A percentile compares a stretch with the other conserved stretches of the same genome.
Conservation (phyloP, 2,329 filamentous ascomycete genomes). For the Talaromyces sp. region DNA sequence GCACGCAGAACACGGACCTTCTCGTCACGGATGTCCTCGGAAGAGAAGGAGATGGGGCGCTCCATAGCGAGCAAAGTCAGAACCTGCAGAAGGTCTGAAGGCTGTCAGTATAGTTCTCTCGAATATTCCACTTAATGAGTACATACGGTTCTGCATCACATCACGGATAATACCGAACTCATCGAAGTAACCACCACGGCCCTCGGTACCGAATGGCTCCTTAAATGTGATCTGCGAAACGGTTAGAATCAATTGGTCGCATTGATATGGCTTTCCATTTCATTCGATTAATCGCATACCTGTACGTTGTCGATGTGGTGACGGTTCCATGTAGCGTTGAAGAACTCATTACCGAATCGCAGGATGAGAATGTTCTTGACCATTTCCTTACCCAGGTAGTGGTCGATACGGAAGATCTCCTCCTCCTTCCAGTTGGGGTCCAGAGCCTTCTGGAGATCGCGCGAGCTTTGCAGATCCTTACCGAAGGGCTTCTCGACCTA, state of each 20-base stretch:
- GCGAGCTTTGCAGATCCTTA: slow-evolving; percentile 91
- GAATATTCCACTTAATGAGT: neutral
- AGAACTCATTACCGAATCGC: slow-evolving; percentile 97
- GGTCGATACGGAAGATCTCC: slow-evolving; percentile 98
- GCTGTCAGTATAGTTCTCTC: slow-evolving; percentile 18
- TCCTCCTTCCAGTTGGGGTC: slow-evolving; percentile 99
- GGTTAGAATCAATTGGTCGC: slow-evolving; percentile 6
- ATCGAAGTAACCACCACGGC: slow-evolving; percentile 97
- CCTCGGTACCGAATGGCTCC: slow-evolving; percentile 98
- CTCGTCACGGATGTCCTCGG: slow-evolving; percentile 97
- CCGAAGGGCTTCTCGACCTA: slow-evolving; percentile 99
- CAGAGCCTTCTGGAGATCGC: slow-evolving; percentile 90
- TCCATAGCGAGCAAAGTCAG: slow-evolving; percentile 97
- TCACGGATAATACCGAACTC: slow-evolving; percentile 99
- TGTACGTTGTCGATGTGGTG: slow-evolving; percentile 99
- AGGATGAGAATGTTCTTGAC: slow-evolving; percentile 99
- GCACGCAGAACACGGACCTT: slow-evolving; percentile 92
- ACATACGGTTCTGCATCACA: slow-evolving; percentile 94
- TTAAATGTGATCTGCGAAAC: slow-evolving; percentile 82
- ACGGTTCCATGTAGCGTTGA: slow-evolving; percentile 97
- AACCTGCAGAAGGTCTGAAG: slow-evolving; percentile 80
- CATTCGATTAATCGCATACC: slow-evolving; percentile 40
- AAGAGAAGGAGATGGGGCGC: slow-evolving; percentile 94
- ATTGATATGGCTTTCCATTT: neutral
- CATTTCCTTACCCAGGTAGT: slow-evolving; percentile 99